Evolutionary conservation across 805 yeast genomes (phyloP).

Genomic region (Tetrapisispora arboricola): DNA sequence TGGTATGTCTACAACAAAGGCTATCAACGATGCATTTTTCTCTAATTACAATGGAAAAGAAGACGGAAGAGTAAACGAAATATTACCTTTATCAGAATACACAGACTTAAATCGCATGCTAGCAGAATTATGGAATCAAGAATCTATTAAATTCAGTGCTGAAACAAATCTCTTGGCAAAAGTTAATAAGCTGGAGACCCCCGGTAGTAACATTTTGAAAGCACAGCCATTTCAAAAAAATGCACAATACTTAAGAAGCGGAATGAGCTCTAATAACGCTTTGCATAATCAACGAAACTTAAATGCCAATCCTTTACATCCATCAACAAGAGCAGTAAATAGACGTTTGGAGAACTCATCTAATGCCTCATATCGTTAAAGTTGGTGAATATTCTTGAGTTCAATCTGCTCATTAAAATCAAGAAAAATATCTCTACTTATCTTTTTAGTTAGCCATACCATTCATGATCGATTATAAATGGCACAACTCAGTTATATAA

Average conservation of each 20-base stretch:
- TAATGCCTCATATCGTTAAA: background rate
- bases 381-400: too few relatives aligned
- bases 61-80: conserved; percentile 1
- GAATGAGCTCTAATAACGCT: conserved; percentile 10
- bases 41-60: background rate
- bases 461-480: too few relatives aligned
- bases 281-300: conserved; percentile 21
- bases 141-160: conserved; percentile 17
- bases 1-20: background rate
- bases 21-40: background rate
- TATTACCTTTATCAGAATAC: conserved; percentile 13
- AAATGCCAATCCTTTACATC: conserved; percentile 26
- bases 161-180: conserved; percentile 18
- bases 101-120: conserved; percentile 19
- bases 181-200: conserved; percentile 1
- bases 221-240: conserved; percentile 10
- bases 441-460: too few relatives aligned
- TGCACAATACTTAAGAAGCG: conserved; percentile 7
- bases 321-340: conserved; percentile 35
- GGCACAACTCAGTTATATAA: background rate
- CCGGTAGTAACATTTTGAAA: conserved; percentile 1
- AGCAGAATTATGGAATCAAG: conserved; percentile 25
- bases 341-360: conserved; percentile 22
- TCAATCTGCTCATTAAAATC: too few relatives aligned
- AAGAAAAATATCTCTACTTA: too few relatives aligned